Evolutionary conservation across 441 rosid species (phyloP).

Genomic region (Arabidopsis lyrata): DNA sequence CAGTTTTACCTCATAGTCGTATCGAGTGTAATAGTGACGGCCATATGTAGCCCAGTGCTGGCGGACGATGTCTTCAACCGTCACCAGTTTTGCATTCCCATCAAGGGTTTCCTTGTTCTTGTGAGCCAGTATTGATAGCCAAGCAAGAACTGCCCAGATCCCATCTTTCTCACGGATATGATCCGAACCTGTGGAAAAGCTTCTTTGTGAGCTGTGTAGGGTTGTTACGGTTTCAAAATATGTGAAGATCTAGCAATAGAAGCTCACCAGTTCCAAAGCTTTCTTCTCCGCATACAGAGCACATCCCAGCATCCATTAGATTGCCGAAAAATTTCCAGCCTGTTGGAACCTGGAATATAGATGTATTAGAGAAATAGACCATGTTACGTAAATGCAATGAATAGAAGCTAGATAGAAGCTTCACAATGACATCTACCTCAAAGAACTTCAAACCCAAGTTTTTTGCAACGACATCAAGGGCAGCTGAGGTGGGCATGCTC

Average conservation of each 20-base stretch:
- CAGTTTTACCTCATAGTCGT: slow-evolving; percentile 85
- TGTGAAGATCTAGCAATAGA: neutral
- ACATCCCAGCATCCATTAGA: slow-evolving; percentile 93
- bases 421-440: slow-evolving; percentile 64
- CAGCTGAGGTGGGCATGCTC: slow-evolving; percentile 99
- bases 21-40: slow-evolving; percentile 96
- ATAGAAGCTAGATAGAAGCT: neutral
- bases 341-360: slow-evolving; percentile 75
- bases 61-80: slow-evolving; percentile 92
- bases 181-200: slow-evolving; percentile 74
- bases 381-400: neutral
- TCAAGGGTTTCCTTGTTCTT: slow-evolving; percentile 73
- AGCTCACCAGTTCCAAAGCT: slow-evolving; percentile 92
- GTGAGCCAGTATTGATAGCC: slow-evolving; percentile 92
- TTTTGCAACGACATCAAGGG: slow-evolving; percentile 95
- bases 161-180: slow-evolving; percentile 98
- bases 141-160: slow-evolving; percentile 98
- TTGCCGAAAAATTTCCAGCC: slow-evolving; percentile 98
- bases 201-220: slow-evolving; percentile 15
- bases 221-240: slow-evolving; percentile 11
- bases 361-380: neutral
- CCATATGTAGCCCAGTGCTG: slow-evolving; percentile 91
- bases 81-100: slow-evolving; percentile 63
- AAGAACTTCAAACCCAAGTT: slow-evolving; percentile 85
- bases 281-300: slow-evolving; percentile 94